Base-by-base conservation (phyloP, 192 early-diverging fungal genomes). In the Glomus cerebriforme region DNA sequence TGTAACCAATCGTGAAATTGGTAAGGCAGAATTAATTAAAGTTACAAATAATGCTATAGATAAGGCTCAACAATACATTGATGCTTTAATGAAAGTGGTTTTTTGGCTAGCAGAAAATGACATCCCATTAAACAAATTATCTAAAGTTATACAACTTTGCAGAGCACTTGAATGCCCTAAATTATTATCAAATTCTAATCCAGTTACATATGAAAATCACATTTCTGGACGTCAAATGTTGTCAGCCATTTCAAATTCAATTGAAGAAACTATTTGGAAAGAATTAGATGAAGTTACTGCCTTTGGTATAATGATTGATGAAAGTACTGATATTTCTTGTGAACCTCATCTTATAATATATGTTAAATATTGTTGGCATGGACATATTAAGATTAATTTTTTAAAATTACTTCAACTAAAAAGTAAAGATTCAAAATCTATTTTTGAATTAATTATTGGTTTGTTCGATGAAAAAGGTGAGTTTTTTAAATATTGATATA, bases 251-350 rank as follows among this genome's bases (percentile, higher is more conserved):
- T 62, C 59, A 26, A 15, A 62, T 26, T 62, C n/a, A 26, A 62
- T 62, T 24, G 59, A 62, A 62, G 7, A 26, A 62, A 27, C 26
- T n/a, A 62, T 62, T 62, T 62, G 59, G n/a, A 62, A 62, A 26
- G 59, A 62, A 62, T 27, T 62, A 27, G 26, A 62, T 26, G 4
- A 62, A 26, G 22, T 4, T 24, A 62, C 7, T 26, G n/a, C n/a
- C 26, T 62, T 62, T 62, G n/a, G 59, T 26, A 27, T 62, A 26
- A 62, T 62, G n/a, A 8, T 62, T 62, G n/a, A 62, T 62, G 59
- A 62, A 62, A 62, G 59, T 62, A 62, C n/a, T 24, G 59, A 62
- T 62, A 62, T 62, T 62, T 62, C n/a, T 0, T 26, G 7, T 8
- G 13, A 62, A 26, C 13, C 59, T 26, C 5, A 62, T 62, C 26